Base-by-base conservation (phyloP, 441 rosid genomes). In the Populus hybrid region DNA sequence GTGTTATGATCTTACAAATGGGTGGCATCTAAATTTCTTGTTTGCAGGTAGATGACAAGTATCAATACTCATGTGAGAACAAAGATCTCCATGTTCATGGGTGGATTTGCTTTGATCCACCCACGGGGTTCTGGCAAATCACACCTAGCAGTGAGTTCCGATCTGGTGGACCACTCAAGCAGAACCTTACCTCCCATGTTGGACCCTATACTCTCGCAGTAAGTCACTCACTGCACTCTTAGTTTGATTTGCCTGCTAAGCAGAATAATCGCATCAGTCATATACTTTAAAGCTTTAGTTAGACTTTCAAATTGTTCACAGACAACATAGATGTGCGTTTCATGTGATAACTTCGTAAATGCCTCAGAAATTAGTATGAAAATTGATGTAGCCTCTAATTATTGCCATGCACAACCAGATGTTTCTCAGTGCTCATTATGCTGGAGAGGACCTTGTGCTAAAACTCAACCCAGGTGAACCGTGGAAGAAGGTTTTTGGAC, bases 121-220 rank as follows among this genome's bases (percentile, higher is more conserved):
- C 84, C 0, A 74, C 89, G 30, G 99, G 99, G 50, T 90, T 86
- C 80, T 95, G 97, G 99, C 95, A 90, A 76, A 95, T 93, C 77
- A 93, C 91, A 40, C 99, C 99, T 23, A 92, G 95, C 66, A 81
- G 86, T 35, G 99, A 95, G 86, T 95, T 92, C 77, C 85, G 95
- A 75, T 85, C 97, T 0, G 99, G 95, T 11, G 99, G 99, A 53
- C 93, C 89, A 3, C 84, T 83, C 30, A 93, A 95, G 83, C 98
- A 95, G 76, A 89, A 90, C 72, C 90, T 95, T 57, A 89, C 98
- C 6, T 95, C 98, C 69, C 97, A 95, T 74, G 98, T 91, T 63
- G 98, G 98, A 21, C 98, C 98, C 9, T 84, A 79, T 61, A 86
- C 89, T 78, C 90, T 95, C 9, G 90, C 96, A 4, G 98, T 93